Evolutionary conservation across 768 basidiomycete genomes (phyloP), one percentile per base, ranked within the genome.

Genomic region (Kwoniella heveanensis): DNA sequence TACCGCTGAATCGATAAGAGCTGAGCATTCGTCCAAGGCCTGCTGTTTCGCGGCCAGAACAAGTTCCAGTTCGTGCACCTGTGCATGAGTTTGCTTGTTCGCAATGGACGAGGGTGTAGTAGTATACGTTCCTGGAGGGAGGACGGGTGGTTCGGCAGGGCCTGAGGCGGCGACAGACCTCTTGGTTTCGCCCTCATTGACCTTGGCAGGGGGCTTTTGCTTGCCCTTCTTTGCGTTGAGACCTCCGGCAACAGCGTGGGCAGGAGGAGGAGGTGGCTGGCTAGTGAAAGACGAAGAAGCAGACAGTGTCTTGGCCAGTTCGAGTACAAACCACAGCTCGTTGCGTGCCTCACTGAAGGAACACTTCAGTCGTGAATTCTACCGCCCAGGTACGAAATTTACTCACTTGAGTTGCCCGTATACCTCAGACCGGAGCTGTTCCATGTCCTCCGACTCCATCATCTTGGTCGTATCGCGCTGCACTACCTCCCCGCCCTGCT

Each of bases 301-400:
- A 2, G 63, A 49, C 17, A 77, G 71, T 2, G 73, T 77, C 37
- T 74, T 74, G 46, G 70, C 73, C 1, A 77, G 63, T 57, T 77
- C 76, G 12, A 74, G 62, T 1, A 67, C 67, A 26, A 66, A 74
- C 76, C 76, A 77, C 8, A 77, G 62, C 62, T 77, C 76, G 46
- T 77, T 77, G 6, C 76, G 69, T 17, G 73, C 71, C 24, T 67
- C 67, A 66, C 72, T 73, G 61, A n/a, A n/a, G 2, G 17, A 32
- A 32, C n/a, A n/a, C n/a, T n/a, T n/a, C n/a, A n/a, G n/a, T n/a
- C n/a, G n/a, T n/a, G n/a, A n/a, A n/a, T n/a, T n/a, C n/a, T n/a
- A n/a, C n/a, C n/a, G n/a, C n/a, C n/a, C n/a, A n/a, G n/a, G n/a
- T n/a, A 2, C 15, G 39, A 3, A 17, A 17, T 32, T 15, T 15